phyloP scores from a whole-genome alignment of 495 filamentous ascomycete species.

The Trichoderma reesei region DNA sequence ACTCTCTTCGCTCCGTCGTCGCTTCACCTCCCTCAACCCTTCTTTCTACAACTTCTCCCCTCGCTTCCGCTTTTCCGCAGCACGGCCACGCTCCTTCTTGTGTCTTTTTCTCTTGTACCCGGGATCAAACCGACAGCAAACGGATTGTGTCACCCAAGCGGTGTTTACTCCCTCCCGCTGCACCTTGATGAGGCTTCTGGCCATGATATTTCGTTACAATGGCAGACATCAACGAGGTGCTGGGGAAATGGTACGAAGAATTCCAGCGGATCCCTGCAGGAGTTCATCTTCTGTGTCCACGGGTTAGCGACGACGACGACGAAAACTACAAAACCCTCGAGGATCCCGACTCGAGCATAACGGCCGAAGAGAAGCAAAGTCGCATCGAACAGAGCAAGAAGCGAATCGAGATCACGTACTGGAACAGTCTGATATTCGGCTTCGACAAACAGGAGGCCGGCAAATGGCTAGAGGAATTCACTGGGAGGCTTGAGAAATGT shows the following conservation, averaged over 20 bases:
- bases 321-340: constrained; percentile 46
- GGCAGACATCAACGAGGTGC: constrained; percentile 18
- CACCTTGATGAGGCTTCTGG: background rate
- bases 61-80: too few species aligned
- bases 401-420: constrained; percentile 48
- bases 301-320: constrained; percentile 30
- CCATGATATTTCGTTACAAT: constrained; percentile 15
- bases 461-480: constrained; percentile 49
- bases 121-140: background rate
- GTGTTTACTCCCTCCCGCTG: background rate
- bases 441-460: constrained; percentile 53
- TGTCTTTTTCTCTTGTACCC: background rate
- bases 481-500: constrained; percentile 29
- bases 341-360: constrained; percentile 24
- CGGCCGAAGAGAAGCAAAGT: constrained; percentile 28
- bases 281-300: constrained; percentile 36
- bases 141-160: background rate
- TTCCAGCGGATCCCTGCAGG: constrained; percentile 18
- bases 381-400: constrained; percentile 37
- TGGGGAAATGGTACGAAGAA: constrained; percentile 21
- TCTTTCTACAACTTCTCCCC: too few species aligned
- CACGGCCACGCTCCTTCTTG: too few species aligned
- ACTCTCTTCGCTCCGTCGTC: too few species aligned
- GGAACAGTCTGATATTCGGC: constrained; percentile 57
- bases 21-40: too few species aligned